Percentiles rank a stretch among this genome's conserved stretches.
phyloP scores from a whole-genome alignment of 768 basidiomycete genomes.

The Pholiota conissans region DNA sequence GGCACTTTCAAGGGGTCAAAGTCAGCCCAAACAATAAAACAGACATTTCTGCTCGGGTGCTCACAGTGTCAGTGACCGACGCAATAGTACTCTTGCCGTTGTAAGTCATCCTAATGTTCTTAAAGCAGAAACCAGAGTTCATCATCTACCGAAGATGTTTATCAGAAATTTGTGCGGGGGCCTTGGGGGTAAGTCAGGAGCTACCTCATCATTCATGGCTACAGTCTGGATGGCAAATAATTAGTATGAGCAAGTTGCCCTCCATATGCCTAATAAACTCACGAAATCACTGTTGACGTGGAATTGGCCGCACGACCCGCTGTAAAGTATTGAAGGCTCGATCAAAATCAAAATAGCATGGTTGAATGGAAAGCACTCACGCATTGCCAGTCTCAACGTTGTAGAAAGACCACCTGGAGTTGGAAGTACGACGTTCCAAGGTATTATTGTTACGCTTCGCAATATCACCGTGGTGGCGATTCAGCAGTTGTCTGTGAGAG shows the following conservation, averaged over 20 bases:
- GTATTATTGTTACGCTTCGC: slow-evolving; percentile 46
- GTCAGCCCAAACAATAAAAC: slow-evolving; percentile 8
- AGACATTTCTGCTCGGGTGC: slow-evolving; percentile 17
- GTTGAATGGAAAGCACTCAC: slow-evolving; percentile 13
- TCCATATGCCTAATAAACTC: slow-evolving; percentile 10
- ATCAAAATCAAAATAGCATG: neutral
- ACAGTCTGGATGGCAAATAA: slow-evolving; percentile 43
- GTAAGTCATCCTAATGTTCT: slow-evolving; percentile 60
- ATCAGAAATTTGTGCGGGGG: slow-evolving; percentile 16
- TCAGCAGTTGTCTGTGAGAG: slow-evolving; percentile 28
- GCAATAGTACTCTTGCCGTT: slow-evolving; percentile 60
- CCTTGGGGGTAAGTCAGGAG: slow-evolving; percentile 1
- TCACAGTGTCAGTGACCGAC: slow-evolving; percentile 61
- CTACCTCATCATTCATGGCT: slow-evolving; percentile 42
- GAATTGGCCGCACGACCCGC: slow-evolving; percentile 30
- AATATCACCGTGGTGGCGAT: slow-evolving; percentile 49
- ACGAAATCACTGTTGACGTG: slow-evolving; percentile 30
- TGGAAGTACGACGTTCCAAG: slow-evolving; percentile 33
- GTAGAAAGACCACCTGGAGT: slow-evolving; percentile 55
- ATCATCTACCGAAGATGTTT: slow-evolving; percentile 47
- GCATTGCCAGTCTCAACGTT: slow-evolving; percentile 30
- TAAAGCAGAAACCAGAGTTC: slow-evolving; percentile 51
- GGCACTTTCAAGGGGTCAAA: slow-evolving; percentile 9
- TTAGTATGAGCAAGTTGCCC: neutral
- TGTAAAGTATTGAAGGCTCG: slow-evolving; percentile 10